Evolutionary conservation across 257 asterid genomes (phyloP).

Genomic region (Nyctanthes arbortristis): DNA sequence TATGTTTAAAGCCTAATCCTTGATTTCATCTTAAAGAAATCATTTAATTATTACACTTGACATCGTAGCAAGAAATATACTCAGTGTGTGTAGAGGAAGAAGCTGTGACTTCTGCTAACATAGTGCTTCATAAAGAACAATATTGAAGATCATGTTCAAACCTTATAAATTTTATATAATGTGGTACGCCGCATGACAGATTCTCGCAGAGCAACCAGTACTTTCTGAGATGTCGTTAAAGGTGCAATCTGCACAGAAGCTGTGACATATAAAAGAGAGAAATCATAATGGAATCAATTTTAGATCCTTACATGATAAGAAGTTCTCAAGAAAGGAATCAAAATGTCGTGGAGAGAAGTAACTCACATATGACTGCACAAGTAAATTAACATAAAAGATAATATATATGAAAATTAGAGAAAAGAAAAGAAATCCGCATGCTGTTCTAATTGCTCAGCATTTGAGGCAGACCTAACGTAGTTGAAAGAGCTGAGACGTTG

Average conservation of each 20-base stretch:
- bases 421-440: constrained; percentile 14
- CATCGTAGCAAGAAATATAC: no score
- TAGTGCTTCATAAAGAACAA: constrained; percentile 6
- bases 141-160: constrained; percentile 21
- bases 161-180: constrained; percentile 59
- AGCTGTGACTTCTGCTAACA: no score
- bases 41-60: no score
- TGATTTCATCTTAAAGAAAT: no score
- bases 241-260: constrained; percentile 30
- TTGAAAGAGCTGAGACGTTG: constrained; percentile 29
- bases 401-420: no score
- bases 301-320: background rate
- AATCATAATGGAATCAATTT: background rate
- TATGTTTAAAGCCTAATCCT: background rate
- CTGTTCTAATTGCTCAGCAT: constrained; percentile 15
- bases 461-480: constrained; percentile 46
- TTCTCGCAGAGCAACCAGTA: constrained; percentile 70
- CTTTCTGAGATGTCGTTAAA: constrained; percentile 47
- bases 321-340: constrained; percentile 4
- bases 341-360: background rate
- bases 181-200: constrained; percentile 72
- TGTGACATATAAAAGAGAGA: constrained; percentile 26
- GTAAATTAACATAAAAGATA: background rate
- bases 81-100: no score
- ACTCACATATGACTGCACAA: background rate